Evolutionary conservation across 352 stramenopile genomes (phyloP).

Genomic region (Phytophthora brassicae): DNA sequence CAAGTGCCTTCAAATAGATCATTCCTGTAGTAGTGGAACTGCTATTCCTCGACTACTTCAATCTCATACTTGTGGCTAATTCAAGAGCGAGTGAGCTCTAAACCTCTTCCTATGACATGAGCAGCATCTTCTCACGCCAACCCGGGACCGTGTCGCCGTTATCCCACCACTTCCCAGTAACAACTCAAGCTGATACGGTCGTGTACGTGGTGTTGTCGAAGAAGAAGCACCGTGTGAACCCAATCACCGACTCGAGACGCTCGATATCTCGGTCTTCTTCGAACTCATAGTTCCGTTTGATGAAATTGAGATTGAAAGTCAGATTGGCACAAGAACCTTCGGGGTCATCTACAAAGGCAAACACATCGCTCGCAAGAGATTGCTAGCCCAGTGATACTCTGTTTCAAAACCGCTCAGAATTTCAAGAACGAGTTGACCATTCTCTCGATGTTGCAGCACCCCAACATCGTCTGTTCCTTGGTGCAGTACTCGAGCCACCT

Average conservation of each 20-base stretch:
- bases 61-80: not conserved
- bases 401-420: conserved; percentile 61
- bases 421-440: conserved; percentile 87
- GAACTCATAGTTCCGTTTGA: conserved; percentile 65
- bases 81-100: not conserved
- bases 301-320: conserved; percentile 65
- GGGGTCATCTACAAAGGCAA: conserved; percentile 82
- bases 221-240: conserved; percentile 52
- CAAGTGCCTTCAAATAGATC: conserved; percentile 11
- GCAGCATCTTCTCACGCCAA: conserved; percentile 49
- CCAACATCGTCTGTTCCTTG: conserved; percentile 84
- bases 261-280: conserved; percentile 69
- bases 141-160: conserved; percentile 61
- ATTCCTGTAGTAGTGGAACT: not conserved
- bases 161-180: conserved; percentile 63
- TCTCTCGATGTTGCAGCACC: conserved; percentile 72
- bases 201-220: conserved; percentile 74
- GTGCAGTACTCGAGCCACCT: conserved; percentile 62
- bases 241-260: conserved; percentile 57
- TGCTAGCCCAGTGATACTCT: conserved; percentile 57
- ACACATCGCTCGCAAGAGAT: conserved; percentile 67
- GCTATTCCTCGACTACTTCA: not conserved
- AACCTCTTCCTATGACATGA: conserved; percentile 38
- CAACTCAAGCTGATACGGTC: conserved; percentile 69
- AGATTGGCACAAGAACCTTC: conserved; percentile 75